These are phyloP conservation scores for Xylaria cubensis DNA, from an alignment of 495 filamentous ascomycete genomes.

Conservation along the genomic window DNA sequence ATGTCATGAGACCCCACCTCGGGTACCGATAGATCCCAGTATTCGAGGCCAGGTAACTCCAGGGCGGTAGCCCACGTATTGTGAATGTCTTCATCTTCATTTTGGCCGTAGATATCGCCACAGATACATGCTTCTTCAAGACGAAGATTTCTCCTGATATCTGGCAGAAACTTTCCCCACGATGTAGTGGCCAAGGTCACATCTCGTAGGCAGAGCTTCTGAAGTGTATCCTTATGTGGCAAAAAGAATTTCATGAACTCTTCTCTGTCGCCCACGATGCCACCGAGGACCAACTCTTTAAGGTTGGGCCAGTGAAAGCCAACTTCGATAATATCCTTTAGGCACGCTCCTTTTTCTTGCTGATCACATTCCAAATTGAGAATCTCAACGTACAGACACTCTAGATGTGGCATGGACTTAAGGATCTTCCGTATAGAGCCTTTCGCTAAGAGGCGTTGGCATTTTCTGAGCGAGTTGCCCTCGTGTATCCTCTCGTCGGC, in stretches of 20 bases:
- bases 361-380: not conserved
- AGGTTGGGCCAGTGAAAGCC: constrained; percentile 26
- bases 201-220: constrained; percentile 20
- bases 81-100: constrained; percentile 5
- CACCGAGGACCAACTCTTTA: constrained; percentile 11
- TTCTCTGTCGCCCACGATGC: constrained; percentile 18
- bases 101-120: constrained; percentile 15
- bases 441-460: constrained; percentile 7
- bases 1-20: not conserved
- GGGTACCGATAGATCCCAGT: constrained; percentile 21
- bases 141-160: constrained; percentile 26
- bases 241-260: constrained; percentile 27
- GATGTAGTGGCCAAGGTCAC: constrained; percentile 25
- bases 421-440: constrained; percentile 17
- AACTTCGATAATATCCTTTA: constrained; percentile 18
- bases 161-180: constrained; percentile 27
- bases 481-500: constrained; percentile 17
- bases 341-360: constrained; percentile 1
- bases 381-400: constrained; percentile 14
- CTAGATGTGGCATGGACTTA: constrained; percentile 16
- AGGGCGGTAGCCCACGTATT: not conserved
- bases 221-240: constrained; percentile 30
- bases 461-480: constrained; percentile 11
- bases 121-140: constrained; percentile 25
- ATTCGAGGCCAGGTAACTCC: not conserved